Conservation (phyloP, 805 yeast genomes). For the Pichia paraexigua region DNA sequence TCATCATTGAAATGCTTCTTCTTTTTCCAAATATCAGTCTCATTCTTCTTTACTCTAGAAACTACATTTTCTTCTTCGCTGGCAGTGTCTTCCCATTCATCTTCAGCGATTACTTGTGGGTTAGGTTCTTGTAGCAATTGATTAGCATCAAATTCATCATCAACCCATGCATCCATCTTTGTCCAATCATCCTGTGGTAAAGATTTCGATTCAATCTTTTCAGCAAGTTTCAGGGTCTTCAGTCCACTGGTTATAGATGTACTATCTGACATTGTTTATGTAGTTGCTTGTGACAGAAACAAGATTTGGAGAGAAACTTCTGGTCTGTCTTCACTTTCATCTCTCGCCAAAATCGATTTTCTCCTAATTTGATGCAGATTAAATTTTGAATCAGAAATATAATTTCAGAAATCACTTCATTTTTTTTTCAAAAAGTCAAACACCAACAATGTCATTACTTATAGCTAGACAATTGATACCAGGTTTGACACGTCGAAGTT, state of each 20-base stretch:
- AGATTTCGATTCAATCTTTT: neutral
- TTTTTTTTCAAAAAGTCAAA: no score
- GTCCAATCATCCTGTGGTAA: neutral
- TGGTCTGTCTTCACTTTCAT: neutral
- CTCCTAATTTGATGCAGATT: no score
- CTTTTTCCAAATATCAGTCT: neutral
- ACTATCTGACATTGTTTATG: neutral
- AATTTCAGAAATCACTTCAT: neutral
- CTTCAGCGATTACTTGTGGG: constrained; percentile 1
- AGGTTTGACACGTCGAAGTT: neutral
- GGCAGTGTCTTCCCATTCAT: constrained; percentile 2
- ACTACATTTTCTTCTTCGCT: neutral
- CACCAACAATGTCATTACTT: neutral
- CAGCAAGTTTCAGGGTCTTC: neutral
- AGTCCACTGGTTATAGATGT: neutral
- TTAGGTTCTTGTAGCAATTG: constrained; percentile 19
- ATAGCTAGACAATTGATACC: neutral
- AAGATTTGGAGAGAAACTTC: neutral
- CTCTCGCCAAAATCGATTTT: no score
- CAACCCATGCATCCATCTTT: constrained; percentile 21
- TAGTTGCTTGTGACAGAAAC: neutral
- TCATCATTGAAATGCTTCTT: neutral
- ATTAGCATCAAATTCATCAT: constrained; percentile 20
- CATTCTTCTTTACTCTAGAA: neutral
- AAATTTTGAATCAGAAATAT: no score